Evolutionary conservation across 2,329 filamentous ascomycete genomes (phyloP), one percentile per base, ranked within the genome.

Genomic region (Fusarium camptoceras): DNA sequence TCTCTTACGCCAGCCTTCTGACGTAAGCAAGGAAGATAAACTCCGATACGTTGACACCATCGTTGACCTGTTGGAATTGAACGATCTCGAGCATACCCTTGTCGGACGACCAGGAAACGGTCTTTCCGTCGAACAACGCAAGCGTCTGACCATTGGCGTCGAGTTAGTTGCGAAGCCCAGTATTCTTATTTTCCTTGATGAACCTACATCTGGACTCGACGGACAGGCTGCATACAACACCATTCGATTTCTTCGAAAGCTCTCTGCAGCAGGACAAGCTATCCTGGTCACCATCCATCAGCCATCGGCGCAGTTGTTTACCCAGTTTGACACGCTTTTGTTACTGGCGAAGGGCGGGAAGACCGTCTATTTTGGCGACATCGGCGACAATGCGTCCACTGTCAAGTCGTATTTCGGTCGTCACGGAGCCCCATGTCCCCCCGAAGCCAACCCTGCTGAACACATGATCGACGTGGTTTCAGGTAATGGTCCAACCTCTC

Each of bases 11-110:
- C 93, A 95, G 75, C 88, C 88, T 18, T 87, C 87, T 10, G 83
- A 89, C 27, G 84, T 89, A 2, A 81, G 90, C 0, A 84, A 84
- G 2, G 81, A 87, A 55, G 92, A 94, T 70, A 95, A 94, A 78
- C 79, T 93, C 1, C 86, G 85, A 3, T 95, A 94, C 67, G 92
- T 94, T 7, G 87, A 93, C 53, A 91, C 92, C 61, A 91, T 95
- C 28, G 92, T 96, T 73, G 91, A 93, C 72, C 79, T 86, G 0
- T 71, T 87, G 0, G 84, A 86, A 59, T 76, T 87, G 6, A 78
- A 82, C 41, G 81, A 84, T n/a, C 74, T 86, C 2, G 81, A 80
- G 6, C 80, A 86, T 46, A 84, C 84, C 0, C 76, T 86, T 0
- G 83, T 87, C 27, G 84, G 84, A 0, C 70, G 75, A 6, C 75